These are phyloP conservation scores for Calonectria hongkongensis DNA, from an alignment of 2,329 filamentous ascomycete species.

Conservation along the genomic window DNA sequence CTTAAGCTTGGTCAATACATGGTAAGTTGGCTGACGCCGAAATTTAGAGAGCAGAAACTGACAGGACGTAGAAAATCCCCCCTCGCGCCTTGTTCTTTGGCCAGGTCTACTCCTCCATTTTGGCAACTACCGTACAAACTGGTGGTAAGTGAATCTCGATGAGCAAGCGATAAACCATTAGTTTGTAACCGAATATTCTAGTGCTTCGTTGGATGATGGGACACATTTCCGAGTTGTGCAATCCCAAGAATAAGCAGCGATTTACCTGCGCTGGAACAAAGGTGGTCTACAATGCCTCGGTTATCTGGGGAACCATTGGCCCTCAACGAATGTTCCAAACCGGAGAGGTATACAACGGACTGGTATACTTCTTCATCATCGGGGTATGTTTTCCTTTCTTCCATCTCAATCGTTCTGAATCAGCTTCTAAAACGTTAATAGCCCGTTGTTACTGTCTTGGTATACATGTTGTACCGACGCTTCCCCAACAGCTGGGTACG, in stretches of 20 bases:
- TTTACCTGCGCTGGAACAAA: conserved; percentile 38
- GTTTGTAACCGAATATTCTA: neutral
- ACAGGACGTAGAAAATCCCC: conserved; percentile 29
- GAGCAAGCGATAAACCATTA: fast-evolving
- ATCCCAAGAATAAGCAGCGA: conserved; percentile 34
- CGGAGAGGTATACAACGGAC: conserved; percentile 33
- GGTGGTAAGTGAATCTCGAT: conserved; percentile 15
- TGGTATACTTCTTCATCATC: conserved; percentile 37
- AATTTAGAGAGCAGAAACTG: neutral
- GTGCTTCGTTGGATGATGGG: conserved; percentile 40
- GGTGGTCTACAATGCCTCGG: conserved; percentile 36
- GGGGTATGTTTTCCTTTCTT: conserved; percentile 9
- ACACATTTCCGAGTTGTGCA: conserved; percentile 29
- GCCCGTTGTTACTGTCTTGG: conserved; percentile 28
- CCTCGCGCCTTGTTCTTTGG: conserved; percentile 34
- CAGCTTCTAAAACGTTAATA: neutral
- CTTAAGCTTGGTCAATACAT: conserved; percentile 39
- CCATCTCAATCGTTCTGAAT: neutral
- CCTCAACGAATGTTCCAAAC: conserved; percentile 39
- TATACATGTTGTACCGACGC: conserved; percentile 30
- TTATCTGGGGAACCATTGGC: conserved; percentile 38
- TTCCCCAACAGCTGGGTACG: conserved; percentile 36
- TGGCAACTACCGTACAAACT: conserved; percentile 33
- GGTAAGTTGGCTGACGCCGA: neutral
- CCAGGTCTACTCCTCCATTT: conserved; percentile 31